phyloP scores from a whole-genome alignment of 805 yeast genomes.

The Maudiozyma pseudohumilis region DNA sequence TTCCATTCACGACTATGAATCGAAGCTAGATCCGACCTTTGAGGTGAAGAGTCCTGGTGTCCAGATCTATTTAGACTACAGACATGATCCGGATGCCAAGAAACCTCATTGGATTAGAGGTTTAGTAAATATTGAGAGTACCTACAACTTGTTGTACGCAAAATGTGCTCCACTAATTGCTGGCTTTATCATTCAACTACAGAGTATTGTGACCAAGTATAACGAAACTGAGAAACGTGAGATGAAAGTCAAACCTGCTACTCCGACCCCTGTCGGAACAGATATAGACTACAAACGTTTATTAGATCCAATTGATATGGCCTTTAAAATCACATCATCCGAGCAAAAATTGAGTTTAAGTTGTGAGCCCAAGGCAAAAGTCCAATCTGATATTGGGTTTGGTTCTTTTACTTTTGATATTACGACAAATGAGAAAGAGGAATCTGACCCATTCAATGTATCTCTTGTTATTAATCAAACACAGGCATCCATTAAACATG shows the following conservation, averaged over 20 bases:
- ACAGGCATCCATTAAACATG: slow-evolving; percentile 72
- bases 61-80: slow-evolving; percentile 45
- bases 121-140: slow-evolving; percentile 33
- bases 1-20: slow-evolving; percentile 32
- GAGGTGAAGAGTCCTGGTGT: slow-evolving; percentile 70
- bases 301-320: slow-evolving; percentile 48
- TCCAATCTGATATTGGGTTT: slow-evolving; percentile 72
- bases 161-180: slow-evolving; percentile 68
- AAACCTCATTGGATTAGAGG: slow-evolving; percentile 24
- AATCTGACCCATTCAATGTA: slow-evolving; percentile 34
- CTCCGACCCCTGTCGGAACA: slow-evolving; percentile 2
- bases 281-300: slow-evolving; percentile 35
- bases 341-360: slow-evolving; percentile 69
- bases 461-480: slow-evolving; percentile 44
- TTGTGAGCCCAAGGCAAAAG: slow-evolving; percentile 91
- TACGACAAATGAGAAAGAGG: slow-evolving; percentile 38
- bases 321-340: slow-evolving; percentile 53
- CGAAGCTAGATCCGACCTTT: slow-evolving; percentile 39
- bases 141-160: slow-evolving; percentile 61
- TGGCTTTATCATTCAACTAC: slow-evolving; percentile 45
- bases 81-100: slow-evolving; percentile 7
- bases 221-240: slow-evolving; percentile 9
- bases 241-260: background rate
- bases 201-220: slow-evolving; percentile 35
- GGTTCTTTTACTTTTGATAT: slow-evolving; percentile 55